Percentiles rank a stretch among this genome's conserved stretches.
Conservation (phyloP, 1,284 basidiomycete genomes). For the Athelia psychrophila region DNA sequence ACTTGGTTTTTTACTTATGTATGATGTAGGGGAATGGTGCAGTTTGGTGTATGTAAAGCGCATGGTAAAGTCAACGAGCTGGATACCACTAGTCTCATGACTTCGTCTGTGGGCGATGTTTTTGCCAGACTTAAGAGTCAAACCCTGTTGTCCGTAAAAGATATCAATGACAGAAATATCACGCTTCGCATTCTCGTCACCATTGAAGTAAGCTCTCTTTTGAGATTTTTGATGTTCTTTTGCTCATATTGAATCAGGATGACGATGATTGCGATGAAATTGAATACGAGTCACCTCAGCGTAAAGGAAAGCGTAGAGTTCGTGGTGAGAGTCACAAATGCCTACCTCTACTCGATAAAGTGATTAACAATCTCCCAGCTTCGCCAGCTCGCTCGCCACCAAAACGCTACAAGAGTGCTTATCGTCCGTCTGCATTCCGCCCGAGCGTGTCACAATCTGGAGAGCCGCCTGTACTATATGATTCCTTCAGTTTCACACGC, state of each 20-base stretch:
- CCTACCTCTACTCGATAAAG: not conserved
- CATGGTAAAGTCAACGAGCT: not conserved
- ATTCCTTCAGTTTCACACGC: conserved; percentile 6
- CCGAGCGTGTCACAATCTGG: no score
- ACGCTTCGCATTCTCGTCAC: not conserved
- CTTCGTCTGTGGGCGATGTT: not conserved
- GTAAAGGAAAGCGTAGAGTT: not conserved
- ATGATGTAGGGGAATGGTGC: not conserved
- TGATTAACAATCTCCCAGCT: not conserved
- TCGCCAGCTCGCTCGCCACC: not conserved
- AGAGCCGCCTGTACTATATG: conserved; percentile 9
- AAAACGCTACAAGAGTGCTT: not conserved
- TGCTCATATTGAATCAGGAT: not conserved
- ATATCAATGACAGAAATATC: not conserved
- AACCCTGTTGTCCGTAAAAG: not conserved
- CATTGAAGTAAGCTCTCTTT: not conserved
- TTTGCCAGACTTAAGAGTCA: not conserved
- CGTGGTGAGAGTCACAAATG: not conserved
- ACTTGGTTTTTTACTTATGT: not conserved
- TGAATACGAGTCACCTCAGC: not conserved
- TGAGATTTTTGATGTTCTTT: not conserved
- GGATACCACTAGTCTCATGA: not conserved
- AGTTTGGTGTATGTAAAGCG: not conserved
- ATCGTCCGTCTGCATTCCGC: not conserved
- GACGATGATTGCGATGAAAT: not conserved